Base-by-base conservation (phyloP, 768 basidiomycete genomes). In the Lactifluus volemus region DNA sequence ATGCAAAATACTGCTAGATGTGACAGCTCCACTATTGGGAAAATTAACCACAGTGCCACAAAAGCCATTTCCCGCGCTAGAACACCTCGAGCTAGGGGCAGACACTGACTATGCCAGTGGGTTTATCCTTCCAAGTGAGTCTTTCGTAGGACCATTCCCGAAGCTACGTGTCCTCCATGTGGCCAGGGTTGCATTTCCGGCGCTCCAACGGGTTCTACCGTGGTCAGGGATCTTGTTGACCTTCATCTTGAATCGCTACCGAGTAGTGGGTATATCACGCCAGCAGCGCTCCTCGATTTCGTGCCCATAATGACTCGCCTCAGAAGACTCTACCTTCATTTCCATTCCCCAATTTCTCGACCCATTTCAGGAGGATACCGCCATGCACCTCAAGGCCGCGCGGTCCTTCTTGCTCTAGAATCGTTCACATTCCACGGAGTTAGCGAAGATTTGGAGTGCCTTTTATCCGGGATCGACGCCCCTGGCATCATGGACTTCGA, bases 241-340 rank as follows among this genome's bases (percentile, higher is more conserved):
- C 49, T 61, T 38, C 49, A 55, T 15, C 48, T 61, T 36, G 54
- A 61, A 19, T 9, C 39, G 0, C 7, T 61, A 49, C 60, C 53
- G 17, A 39, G 25, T 8, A 10, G n/a, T 10, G 41, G 41, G 25
- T 45, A 44, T 21, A 45, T 51, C 58, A 14, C 60, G 4, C 48
- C 25, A n/a, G 54, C 49, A 19, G 42, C 17, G 2, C 41, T 55
- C n/a, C 15, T 50, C 8, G 5, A 2, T 21, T 44, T 42, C 41
- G 38, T 61, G 39, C 25, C 49, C 2, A 21, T 4, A 5, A 50
- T 55, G 54, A 41, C 4, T 1, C 34, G 17, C 2, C 61, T 62
- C 19, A 8, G 58, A 53, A 34, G n/a, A n/a, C 21, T 62, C 5
- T 38, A 30, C 36, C 9, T 50, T 14, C 39, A 55, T 10, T 55